These are phyloP conservation scores for Schrenkiella parvula DNA, from an alignment of 345 rosid genomes.

Conservation along the genomic window DNA sequence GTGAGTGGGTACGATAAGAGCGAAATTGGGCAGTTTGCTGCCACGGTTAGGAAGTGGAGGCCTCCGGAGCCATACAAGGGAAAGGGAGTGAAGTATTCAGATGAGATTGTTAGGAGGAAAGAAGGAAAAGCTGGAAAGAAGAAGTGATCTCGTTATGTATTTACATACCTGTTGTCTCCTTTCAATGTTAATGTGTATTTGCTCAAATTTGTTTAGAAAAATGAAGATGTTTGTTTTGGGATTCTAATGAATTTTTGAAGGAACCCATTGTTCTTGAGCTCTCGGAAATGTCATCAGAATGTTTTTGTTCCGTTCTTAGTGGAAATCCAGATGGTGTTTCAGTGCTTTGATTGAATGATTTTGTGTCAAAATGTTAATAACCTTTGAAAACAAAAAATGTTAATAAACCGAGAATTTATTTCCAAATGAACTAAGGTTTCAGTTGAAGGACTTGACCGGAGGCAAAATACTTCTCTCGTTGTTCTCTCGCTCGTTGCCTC, in stretches of 20 bases:
- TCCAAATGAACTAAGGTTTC: too few species aligned
- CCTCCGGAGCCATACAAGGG: slow-evolving; percentile 99
- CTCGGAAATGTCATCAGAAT: background rate
- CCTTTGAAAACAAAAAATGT: background rate
- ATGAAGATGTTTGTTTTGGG: slow-evolving; percentile 1
- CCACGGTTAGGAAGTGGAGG: slow-evolving; percentile 86
- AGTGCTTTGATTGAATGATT: background rate
- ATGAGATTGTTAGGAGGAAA: slow-evolving; percentile 75
- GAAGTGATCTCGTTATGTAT: slow-evolving; percentile 42
- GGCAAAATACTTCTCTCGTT: background rate
- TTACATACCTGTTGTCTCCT: background rate
- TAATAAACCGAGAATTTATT: background rate
- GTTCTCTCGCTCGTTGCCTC: background rate
- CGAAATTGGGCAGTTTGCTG: slow-evolving; percentile 79
- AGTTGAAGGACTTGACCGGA: background rate
- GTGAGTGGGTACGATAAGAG: slow-evolving; percentile 80
- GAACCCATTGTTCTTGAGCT: slow-evolving; percentile 1
- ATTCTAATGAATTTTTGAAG: background rate
- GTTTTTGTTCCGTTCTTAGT: background rate
- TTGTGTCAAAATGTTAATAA: background rate
- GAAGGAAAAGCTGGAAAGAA: slow-evolving; percentile 98
- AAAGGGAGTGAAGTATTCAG: slow-evolving; percentile 86
- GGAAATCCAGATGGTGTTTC: background rate
- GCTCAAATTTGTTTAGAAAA: slow-evolving; percentile 13
- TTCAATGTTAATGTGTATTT: slow-evolving; percentile 7